These are phyloP conservation scores for Colletotrichum spinosum DNA, from an alignment of 2,329 filamentous ascomycete species.

Conservation along the genomic window DNA sequence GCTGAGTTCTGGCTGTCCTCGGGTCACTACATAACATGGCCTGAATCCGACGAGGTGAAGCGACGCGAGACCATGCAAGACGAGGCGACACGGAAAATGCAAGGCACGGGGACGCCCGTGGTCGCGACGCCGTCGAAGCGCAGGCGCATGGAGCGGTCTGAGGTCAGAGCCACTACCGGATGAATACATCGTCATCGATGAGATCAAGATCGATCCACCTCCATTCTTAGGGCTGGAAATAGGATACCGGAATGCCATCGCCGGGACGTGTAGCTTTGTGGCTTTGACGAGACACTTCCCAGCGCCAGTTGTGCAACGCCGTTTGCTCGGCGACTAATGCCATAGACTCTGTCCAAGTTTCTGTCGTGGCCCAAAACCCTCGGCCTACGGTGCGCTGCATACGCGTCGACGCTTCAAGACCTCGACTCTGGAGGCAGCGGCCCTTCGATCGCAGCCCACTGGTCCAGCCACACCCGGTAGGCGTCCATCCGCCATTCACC, in stretches of 20 bases:
- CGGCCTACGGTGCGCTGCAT: no score
- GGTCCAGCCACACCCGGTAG: conserved; percentile 36
- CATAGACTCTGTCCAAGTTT: conserved; percentile 1
- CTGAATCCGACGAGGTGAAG: conserved; percentile 26
- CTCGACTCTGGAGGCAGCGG: conserved; percentile 24
- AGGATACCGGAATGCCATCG: conserved; percentile 20
- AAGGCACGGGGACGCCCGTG: conserved; percentile 33
- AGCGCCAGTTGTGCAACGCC: not conserved
- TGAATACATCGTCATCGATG: conserved; percentile 34
- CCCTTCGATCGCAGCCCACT: conserved; percentile 31
- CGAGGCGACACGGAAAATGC: conserved; percentile 29
- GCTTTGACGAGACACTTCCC: conserved; percentile 13
- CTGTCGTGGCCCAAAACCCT: not conserved
- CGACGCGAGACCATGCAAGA: conserved; percentile 25
- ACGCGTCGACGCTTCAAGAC: conserved; percentile 16
- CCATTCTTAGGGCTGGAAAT: conserved; percentile 6
- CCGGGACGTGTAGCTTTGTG: conserved; percentile 8
- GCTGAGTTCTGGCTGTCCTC: conserved; percentile 23
- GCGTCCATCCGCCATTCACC: conserved; percentile 35
- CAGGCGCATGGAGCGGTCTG: conserved; percentile 27
- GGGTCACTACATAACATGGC: conserved; percentile 25
- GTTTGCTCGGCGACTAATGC: conserved; percentile 4
- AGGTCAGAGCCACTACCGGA: conserved; percentile 29
- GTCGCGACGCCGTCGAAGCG: conserved; percentile 31
- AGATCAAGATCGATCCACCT: conserved; percentile 15